These are phyloP conservation scores for Aleurites moluccanus DNA, from an alignment of 441 rosid genomes.

Conservation along the genomic window DNA sequence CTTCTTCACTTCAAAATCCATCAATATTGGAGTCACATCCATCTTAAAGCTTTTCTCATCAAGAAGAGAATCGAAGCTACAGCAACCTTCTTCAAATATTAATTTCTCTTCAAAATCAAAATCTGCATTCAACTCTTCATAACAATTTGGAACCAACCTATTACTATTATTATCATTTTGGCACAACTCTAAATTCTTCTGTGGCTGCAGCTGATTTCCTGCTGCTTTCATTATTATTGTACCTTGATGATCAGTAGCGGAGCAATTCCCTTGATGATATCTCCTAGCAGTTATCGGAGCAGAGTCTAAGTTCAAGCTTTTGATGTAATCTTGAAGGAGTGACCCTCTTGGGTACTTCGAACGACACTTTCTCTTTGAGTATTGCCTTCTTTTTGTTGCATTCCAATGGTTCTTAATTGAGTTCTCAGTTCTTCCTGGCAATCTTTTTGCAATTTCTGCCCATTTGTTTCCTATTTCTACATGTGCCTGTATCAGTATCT, in stretches of 20 bases:
- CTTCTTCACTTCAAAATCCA: slow-evolving; percentile 37
- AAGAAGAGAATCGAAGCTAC: slow-evolving; percentile 63
- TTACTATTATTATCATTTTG: slow-evolving; percentile 22
- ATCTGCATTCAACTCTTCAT: slow-evolving; percentile 45
- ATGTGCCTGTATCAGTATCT: slow-evolving; percentile 68
- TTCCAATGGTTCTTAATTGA: slow-evolving; percentile 99
- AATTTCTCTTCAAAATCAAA: slow-evolving; percentile 61
- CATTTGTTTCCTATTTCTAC: slow-evolving; percentile 88
- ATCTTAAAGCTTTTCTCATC: slow-evolving; percentile 35
- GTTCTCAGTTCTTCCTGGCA: slow-evolving; percentile 95
- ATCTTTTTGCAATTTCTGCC: slow-evolving; percentile 93
- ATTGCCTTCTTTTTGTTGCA: slow-evolving; percentile 89
- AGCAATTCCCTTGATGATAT: slow-evolving; percentile 27
- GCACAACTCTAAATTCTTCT: slow-evolving; percentile 20
- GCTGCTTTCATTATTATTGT: slow-evolving; percentile 11
- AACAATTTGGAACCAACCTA: slow-evolving; percentile 30
- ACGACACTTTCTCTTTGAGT: slow-evolving; percentile 74
- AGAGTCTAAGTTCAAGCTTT: slow-evolving; percentile 61
- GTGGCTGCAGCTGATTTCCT: slow-evolving; percentile 9
- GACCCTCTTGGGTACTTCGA: slow-evolving; percentile 71
- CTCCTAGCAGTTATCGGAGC: slow-evolving; percentile 22
- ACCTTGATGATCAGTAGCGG: neutral
- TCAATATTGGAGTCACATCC: slow-evolving; percentile 13
- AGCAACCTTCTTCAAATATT: slow-evolving; percentile 55
- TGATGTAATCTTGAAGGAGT: slow-evolving; percentile 93